Base-by-base conservation (phyloP, 2,329 filamentous ascomycete genomes). In the Ophiostoma piceae region DNA sequence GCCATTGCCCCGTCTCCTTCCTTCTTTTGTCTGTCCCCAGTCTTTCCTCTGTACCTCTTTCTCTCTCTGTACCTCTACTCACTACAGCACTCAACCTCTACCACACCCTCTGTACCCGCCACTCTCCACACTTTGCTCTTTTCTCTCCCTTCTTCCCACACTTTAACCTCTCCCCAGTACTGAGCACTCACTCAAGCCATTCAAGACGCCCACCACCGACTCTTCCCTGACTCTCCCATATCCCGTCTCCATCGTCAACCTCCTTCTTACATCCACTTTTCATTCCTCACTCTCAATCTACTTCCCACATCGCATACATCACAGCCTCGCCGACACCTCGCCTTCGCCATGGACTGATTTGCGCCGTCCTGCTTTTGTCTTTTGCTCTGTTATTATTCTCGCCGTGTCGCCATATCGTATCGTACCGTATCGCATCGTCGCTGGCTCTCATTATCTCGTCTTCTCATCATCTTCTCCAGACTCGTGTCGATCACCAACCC, bases 261-360 rank as follows among this genome's bases (percentile, higher is more conserved):
- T 67, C 14, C 22, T 60, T 47, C 64, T 26, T 39, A 51, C 67
- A 32, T 60, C 57, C 57, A 60, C 51, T 69, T 69, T 37, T 43
- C 29, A 35, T 57, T 57, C 66, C 66, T 54, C 66, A 22, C 66
- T 16, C 9, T 14, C 39, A 35, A 2, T 41, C 39, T 14, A 41
- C 39, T 41, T 41, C 12, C 39, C 32, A 32, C 16, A 37, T 62
- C 26, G 12, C 22, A 32, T 32, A 22, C 32, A 32, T 19, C 35
- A 67, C 43, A 67, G 39, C 41, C 65, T 43, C 65, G 62, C 65
- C 65, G 22, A 47, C 39, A 22, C 11, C 19, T 65, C 35, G 8
- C 35, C 4, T 41, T 70, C 66, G 57, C 66, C 35, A 70, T 70
- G 69, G 37, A 39, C 66, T 70, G 67, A 66, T 47, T 37, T 54